A percentile compares a stretch with the other conserved stretches of the same genome.
Evolutionary conservation across 768 basidiomycete species (phyloP).

Genomic region (Galerina sulciceps): DNA sequence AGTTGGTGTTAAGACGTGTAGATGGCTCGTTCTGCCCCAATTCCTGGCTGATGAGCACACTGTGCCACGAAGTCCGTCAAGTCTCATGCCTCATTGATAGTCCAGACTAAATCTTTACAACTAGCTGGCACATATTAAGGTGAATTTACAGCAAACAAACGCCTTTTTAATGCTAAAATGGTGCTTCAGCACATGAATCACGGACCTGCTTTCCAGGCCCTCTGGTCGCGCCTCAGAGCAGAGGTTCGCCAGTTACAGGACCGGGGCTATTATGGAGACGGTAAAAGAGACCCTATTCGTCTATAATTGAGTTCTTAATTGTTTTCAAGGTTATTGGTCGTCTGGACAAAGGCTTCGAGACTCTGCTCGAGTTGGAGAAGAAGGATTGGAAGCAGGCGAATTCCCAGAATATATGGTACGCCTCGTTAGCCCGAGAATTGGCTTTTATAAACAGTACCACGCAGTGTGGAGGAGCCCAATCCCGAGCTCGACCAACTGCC

Average conservation of each 20-base stretch:
- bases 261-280: slow-evolving; percentile 84
- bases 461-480: slow-evolving; percentile 83
- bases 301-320: neutral
- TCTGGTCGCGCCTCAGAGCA: slow-evolving; percentile 67
- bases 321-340: slow-evolving; percentile 78
- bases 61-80: slow-evolving; percentile 79
- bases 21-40: slow-evolving; percentile 65
- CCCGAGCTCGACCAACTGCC: slow-evolving; percentile 57
- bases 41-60: slow-evolving; percentile 72
- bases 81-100: neutral
- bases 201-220: slow-evolving; percentile 72
- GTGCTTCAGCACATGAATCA: slow-evolving; percentile 76
- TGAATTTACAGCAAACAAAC: slow-evolving; percentile 23
- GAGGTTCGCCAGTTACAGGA: slow-evolving; percentile 75
- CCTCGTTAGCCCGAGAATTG: neutral
- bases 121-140: slow-evolving; percentile 85
- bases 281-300: slow-evolving; percentile 32
- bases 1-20: slow-evolving; percentile 71
- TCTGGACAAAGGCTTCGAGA: slow-evolving; percentile 73
- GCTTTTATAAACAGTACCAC: neutral
- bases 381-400: slow-evolving; percentile 56
- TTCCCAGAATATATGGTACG: slow-evolving; percentile 80
- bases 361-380: slow-evolving; percentile 55
- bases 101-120: slow-evolving; percentile 12
- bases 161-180: neutral